Evolutionary conservation across 1,284 basidiomycete species (phyloP), one percentile per base, ranked within the genome.

Genomic region (Mycena sp.): DNA sequence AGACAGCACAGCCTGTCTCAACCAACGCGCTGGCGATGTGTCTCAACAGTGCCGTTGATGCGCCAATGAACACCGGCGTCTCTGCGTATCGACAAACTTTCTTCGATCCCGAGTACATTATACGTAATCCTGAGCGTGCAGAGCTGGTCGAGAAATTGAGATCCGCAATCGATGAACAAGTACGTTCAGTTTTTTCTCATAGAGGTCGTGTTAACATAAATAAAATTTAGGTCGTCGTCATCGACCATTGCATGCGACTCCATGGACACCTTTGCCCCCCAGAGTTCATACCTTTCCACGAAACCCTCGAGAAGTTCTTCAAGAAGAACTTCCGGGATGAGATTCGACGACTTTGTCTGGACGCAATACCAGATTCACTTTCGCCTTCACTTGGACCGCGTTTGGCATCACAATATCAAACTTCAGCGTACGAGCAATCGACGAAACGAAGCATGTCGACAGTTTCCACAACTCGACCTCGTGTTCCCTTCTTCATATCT

Each of bases 241-340:
- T 98, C 61, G 91, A 94, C 65, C 87, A 85, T 49, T 96, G 94
- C 73, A 83, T 99, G 57, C 87, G 87, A 62, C 81, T 98, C 11
- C 95, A 98, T 73, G 88, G 88, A 1, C 84, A 88, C 57, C 79
- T 98, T 49, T 96, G 95, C 73, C 88, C 93, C 1, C 85, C 87
- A 25, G 94, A 95, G 78, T 98, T 96, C 85, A 81, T 91, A 51
- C 87, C 90, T 3, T 98, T 99, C 85, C 96, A 99, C 73, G 90
- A 92, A 64, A 96, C 94, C 0, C 81, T 99, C 49, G 90, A 93
- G 75, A 89, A 87, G 71, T 91, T 98, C 78, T 98, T 96, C 83
- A 85, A 85, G 61, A 94, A 93, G 77, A 95, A 95, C 71, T 98
- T 96, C 78, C 79, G 88, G 1, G 94, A 95, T 25, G 96, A 99